A percentile compares a stretch with the other conserved stretches of the same genome.
Evolutionary conservation across 495 filamentous ascomycete genomes (phyloP).

Genomic region (Hypoxylon fuscum): DNA sequence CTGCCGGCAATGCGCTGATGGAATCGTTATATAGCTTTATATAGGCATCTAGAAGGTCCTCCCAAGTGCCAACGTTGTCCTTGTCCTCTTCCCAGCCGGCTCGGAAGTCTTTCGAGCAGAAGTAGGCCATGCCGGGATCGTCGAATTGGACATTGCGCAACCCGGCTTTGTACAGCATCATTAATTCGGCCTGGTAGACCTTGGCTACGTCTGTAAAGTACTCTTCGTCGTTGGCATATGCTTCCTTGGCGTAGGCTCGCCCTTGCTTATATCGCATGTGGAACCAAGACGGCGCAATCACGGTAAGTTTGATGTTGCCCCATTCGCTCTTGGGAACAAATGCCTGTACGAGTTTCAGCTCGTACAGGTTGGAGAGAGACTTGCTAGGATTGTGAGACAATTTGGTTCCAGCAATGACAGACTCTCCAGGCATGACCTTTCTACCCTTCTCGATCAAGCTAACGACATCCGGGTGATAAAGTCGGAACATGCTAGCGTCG

Average conservation of each 20-base stretch:
- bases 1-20: conserved; percentile 68
- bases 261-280: conserved; percentile 78
- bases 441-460: conserved; percentile 67
- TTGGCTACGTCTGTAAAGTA: conserved; percentile 80
- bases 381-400: conserved; percentile 71
- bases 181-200: conserved; percentile 72
- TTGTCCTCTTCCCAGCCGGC: conserved; percentile 69
- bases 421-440: conserved; percentile 77
- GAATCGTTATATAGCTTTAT: conserved; percentile 80
- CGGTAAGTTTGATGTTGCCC: conserved; percentile 74
- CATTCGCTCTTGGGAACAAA: conserved; percentile 66
- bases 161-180: conserved; percentile 73
- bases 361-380: conserved; percentile 73
- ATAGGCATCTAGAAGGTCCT: conserved; percentile 76
- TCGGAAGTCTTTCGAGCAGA: conserved; percentile 80
- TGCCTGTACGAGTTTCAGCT: conserved; percentile 71
- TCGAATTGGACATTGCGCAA: conserved; percentile 78
- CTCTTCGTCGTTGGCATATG: conserved; percentile 71
- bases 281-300: conserved; percentile 77
- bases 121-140: conserved; percentile 81
- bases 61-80: conserved; percentile 62
- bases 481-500: conserved; percentile 72
- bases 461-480: conserved; percentile 82
- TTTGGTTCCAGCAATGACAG: conserved; percentile 76
- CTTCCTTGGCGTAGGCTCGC: conserved; percentile 69